Conservation (phyloP, 352 stramenopile species). For the Phytopythium montanum region DNA sequence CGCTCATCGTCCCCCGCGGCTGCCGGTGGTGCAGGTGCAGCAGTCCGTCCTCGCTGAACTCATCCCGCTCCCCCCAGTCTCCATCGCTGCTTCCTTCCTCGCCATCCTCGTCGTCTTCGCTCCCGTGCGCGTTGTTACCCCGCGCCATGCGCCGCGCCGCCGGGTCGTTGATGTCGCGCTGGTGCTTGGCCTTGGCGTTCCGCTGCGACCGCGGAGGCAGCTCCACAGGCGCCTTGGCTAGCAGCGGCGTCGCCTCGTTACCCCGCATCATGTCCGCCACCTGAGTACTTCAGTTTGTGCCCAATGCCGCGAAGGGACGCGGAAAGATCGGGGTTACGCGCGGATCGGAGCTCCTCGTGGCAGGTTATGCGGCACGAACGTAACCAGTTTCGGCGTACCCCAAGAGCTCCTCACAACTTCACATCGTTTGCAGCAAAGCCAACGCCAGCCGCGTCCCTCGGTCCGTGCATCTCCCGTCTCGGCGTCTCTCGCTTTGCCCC, state of each 20-base stretch:
- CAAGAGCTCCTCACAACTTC: no score
- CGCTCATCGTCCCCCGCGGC: conserved; percentile 8
- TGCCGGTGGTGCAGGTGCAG: conserved; percentile 10
- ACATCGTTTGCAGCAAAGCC: no score
- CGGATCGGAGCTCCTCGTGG: no score
- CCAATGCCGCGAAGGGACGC: no score
- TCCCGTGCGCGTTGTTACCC: neutral
- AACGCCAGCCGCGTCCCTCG: no score
- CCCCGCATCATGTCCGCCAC: neutral
- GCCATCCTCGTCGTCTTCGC: conserved; percentile 5
- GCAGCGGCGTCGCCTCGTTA: conserved; percentile 13
- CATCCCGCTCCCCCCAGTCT: conserved; percentile 4
- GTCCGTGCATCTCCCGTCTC: no score
- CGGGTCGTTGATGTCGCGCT: conserved; percentile 1
- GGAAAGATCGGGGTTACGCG: no score
- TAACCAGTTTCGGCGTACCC: no score
- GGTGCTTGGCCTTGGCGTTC: conserved; percentile 2
- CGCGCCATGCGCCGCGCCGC: neutral
- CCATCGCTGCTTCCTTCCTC: conserved; percentile 3
- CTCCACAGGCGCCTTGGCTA: conserved; percentile 1
- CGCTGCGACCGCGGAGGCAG: conserved; percentile 4
- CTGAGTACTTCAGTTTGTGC: no score
- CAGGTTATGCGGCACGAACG: no score
- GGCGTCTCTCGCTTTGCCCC: no score
- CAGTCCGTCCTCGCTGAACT: conserved; percentile 6